Base-by-base conservation (phyloP, 495 filamentous ascomycete genomes). In the Pseudotulostoma volvatum region DNA sequence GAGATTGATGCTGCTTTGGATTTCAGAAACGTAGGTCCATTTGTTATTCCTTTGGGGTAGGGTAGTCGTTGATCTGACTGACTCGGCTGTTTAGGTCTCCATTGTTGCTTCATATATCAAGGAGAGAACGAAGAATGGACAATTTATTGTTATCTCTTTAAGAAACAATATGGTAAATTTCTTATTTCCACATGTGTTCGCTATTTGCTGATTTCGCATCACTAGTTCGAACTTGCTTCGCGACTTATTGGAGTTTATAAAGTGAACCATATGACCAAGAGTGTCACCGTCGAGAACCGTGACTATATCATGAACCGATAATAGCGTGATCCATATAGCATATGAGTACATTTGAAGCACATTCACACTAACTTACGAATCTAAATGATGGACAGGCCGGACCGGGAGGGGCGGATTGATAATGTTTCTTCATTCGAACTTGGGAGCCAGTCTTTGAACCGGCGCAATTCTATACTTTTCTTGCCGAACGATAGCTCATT, bases 261-360 rank as follows among this genome's bases (percentile, higher is more conserved):
- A 63, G 90, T 97, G 53, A 96, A 95, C 60, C 90, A 97, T 60
- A 97, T 96, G 90, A 93, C 85, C 31, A 93, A 93, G 74, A 87
- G 81, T 52, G 84, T 93, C 2, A 90, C 85, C n/a, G 85, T 93
- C 33, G 84, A 93, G 55, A 93, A 93, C 57, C 70, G 66, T 42
- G 83, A 93, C 51, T 93, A 87, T 46, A 79, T 87, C 41, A 63
- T 54, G 9, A 55, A 61, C 41, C 61, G 60, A 39, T 63, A 28
- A 11, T 28, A 11, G 11, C 5, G 23, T n/a, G n/a, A n/a, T n/a
- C n/a, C n/a, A n/a, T n/a, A n/a, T n/a, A n/a, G n/a, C n/a, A n/a
- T n/a, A n/a, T n/a, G n/a, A n/a, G n/a, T n/a, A n/a, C n/a, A n/a
- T n/a, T n/a, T n/a, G n/a, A n/a, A n/a, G n/a, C n/a, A n/a, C n/a